Conservation (phyloP, 208 protist genomes). For the Novymonas esmeraldas region DNA sequence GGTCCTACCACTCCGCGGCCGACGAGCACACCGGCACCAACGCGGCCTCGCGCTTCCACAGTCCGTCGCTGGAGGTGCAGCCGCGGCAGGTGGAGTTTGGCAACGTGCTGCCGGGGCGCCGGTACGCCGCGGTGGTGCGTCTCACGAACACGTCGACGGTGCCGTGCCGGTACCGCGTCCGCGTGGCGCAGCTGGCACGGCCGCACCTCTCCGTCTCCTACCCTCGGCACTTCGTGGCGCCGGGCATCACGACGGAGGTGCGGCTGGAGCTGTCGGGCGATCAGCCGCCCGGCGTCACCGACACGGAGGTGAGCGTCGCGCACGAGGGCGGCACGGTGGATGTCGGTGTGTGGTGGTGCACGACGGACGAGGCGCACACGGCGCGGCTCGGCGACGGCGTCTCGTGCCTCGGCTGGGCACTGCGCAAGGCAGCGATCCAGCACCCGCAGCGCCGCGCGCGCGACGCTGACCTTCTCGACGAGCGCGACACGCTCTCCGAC, state of each 20-base stretch:
- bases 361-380: constrained; percentile 23
- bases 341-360: constrained; percentile 43
- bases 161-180: constrained; percentile 80
- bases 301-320: constrained; percentile 32
- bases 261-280: constrained; percentile 53
- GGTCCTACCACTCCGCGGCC: constrained; percentile 12
- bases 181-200: constrained; percentile 28
- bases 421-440: constrained; percentile 20
- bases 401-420: constrained; percentile 30
- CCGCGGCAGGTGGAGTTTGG: constrained; percentile 55
- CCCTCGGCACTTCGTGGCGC: constrained; percentile 72
- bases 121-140: constrained; percentile 47
- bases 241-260: constrained; percentile 65
- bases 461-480: background rate
- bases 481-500: constrained; percentile 1
- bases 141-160: constrained; percentile 81
- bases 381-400: constrained; percentile 28
- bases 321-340: constrained; percentile 52
- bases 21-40: constrained; percentile 18
- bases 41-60: constrained; percentile 25
- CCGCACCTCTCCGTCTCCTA: constrained; percentile 50
- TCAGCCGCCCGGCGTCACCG: constrained; percentile 46
- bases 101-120: constrained; percentile 38
- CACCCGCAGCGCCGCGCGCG: constrained; percentile 1
- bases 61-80: constrained; percentile 25